Percentiles rank a stretch among this genome's conserved stretches.
phyloP scores from a whole-genome alignment of 495 filamentous ascomycete genomes.

The Hypoxylon subgilvum region DNA sequence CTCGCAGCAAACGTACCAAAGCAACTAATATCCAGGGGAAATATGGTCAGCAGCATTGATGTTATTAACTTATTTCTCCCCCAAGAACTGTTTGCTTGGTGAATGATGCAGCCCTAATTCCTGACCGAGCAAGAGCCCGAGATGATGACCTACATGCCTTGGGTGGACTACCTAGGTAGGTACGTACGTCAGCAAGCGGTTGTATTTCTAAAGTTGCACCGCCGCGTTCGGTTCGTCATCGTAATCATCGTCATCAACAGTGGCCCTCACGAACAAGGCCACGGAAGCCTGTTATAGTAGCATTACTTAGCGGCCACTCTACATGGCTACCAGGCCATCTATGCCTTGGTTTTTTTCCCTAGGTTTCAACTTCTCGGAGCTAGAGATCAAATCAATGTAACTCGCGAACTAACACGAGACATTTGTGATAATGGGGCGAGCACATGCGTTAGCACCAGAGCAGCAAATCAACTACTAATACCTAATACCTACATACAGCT shows the following conservation, averaged over 20 bases:
- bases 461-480: constrained; percentile 38
- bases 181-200: constrained; percentile 22
- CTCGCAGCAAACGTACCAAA: no score
- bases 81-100: constrained; percentile 27
- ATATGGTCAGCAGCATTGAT: constrained; percentile 1
- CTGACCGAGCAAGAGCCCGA: constrained; percentile 29
- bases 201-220: constrained; percentile 34
- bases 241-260: no score
- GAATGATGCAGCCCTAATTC: constrained; percentile 35
- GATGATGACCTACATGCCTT: constrained; percentile 28
- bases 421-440: constrained; percentile 41
- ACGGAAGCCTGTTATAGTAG: constrained; percentile 18
- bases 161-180: not conserved
- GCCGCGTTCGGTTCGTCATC: constrained; percentile 29
- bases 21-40: constrained; percentile 38
- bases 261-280: not conserved
- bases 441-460: constrained; percentile 41
- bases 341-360: constrained; percentile 16
- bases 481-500: no score
- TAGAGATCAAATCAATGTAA: constrained; percentile 16
- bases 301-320: constrained; percentile 6
- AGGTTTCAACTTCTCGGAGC: constrained; percentile 33
- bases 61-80: constrained; percentile 9
- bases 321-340: not conserved
- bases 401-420: constrained; percentile 38